Evolutionary conservation across 768 basidiomycete species (phyloP).

Genomic region (Rhizopogon salebrosus): DNA sequence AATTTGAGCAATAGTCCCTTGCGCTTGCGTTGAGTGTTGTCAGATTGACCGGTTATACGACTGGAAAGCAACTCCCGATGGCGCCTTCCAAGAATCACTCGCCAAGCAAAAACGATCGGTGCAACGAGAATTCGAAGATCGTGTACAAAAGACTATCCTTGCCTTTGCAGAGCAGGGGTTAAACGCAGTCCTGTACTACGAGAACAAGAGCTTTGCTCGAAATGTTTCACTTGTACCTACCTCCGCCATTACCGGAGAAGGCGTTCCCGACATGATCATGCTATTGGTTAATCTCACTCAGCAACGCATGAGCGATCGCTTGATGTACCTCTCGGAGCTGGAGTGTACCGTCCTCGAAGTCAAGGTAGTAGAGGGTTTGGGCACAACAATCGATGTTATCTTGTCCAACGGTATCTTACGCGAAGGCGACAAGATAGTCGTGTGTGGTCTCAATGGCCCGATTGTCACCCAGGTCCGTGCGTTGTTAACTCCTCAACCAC

Average conservation of each 20-base stretch:
- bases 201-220: slow-evolving; percentile 91
- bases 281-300: slow-evolving; percentile 95
- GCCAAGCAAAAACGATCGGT: slow-evolving; percentile 74
- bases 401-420: slow-evolving; percentile 88
- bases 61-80: slow-evolving; percentile 89
- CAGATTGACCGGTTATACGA: slow-evolving; percentile 98
- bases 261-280: slow-evolving; percentile 99
- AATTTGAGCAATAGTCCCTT: not conserved
- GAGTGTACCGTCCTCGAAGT: slow-evolving; percentile 99
- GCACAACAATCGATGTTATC: slow-evolving; percentile 96
- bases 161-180: slow-evolving; percentile 98
- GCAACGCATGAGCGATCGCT: slow-evolving; percentile 92
- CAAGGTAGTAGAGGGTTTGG: slow-evolving; percentile 96
- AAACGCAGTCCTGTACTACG: slow-evolving; percentile 93
- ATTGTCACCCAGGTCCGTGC: slow-evolving; percentile 95
- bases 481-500: slow-evolving; percentile 90
- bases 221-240: slow-evolving; percentile 97
- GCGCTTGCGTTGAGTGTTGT: slow-evolving; percentile 6
- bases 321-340: slow-evolving; percentile 97
- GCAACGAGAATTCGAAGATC: slow-evolving; percentile 89
- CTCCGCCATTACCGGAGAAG: slow-evolving; percentile 96
- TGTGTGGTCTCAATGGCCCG: slow-evolving; percentile 96
- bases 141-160: slow-evolving; percentile 75
- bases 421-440: slow-evolving; percentile 91
- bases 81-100: slow-evolving; percentile 87